Evolutionary conservation across 2,329 filamentous ascomycete genomes (phyloP), one percentile per base, ranked within the genome.

Genomic region (Cladobotryum protrusum): DNA sequence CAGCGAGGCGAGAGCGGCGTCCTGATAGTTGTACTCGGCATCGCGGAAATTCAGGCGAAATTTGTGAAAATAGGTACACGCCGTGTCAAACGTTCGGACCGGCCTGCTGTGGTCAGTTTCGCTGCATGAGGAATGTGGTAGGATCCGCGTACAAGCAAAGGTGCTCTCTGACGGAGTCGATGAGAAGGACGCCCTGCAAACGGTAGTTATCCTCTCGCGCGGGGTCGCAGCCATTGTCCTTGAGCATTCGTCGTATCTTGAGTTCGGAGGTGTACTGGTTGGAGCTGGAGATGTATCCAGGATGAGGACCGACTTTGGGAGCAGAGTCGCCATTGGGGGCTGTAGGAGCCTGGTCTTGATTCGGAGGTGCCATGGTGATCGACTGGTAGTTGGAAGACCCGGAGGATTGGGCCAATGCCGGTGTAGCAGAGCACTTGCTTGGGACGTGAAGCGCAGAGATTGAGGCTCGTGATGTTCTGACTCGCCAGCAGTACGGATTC

Each of bases 61-160:
- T 59, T 90, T 90, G 74, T 97, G 92, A 64, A 91, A 99, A 66
- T 96, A 96, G 14, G 87, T 84, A 55, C 86, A 89, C 1, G 93
- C 93, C 0, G 92, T 95, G 59, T 92, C 88, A 67, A 89, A 96
- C 0, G 93, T 97, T 53, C 88, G 86, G 19, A 96, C 83, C 2
- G 93, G 93, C 42, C 88, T 91, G 54, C 24, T 5, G 17, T 40
- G 17, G 56, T 45, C 43, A 47, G 45, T 18, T 5, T 49, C 43
- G 14, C 44, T 56, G 32, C 24, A 47, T 43, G 29, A 32, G n/a
- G 1, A 17, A 14, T 47, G 20, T 37, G 33, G 17, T 48, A 18
- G 49, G 34, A 43, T 50, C 4, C 41, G 72, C 85, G 60, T 72
- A 93, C 86, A 99, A 71, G 58, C 88, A 85, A 45, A 99, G 74